Base-by-base conservation (phyloP, 345 rosid species). In the Bruguiera parviflora region DNA sequence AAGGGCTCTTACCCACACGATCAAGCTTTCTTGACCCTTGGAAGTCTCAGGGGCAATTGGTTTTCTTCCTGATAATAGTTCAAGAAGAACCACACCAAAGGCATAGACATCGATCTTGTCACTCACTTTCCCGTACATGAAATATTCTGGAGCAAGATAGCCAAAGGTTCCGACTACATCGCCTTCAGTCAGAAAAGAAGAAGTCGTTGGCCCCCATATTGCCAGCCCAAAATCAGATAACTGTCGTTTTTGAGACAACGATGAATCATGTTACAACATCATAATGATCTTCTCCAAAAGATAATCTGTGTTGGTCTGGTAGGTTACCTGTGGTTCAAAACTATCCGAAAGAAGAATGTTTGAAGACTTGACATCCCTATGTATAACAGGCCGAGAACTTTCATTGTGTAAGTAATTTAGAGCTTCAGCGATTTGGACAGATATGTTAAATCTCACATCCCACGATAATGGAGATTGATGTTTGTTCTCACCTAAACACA, bases 71-170 rank as follows among this genome's bases (percentile, higher is more conserved):
- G 99, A 88, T 32, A 95, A 72, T 71, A 95, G 68, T 73, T 95
- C 99, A 37, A 95, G 93, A 58, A 95, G 78, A 62, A 95, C 93
- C 43, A 92, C 92, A 24, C 99, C 99, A 63, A 86, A 95, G 68
- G 99, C 92, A 49, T 95, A 95, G 65, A 92, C 92, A 70, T 95
- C 99, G 22, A 92, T 80, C 86, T 90, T 92, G 77, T 92, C 87
- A 37, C 99, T 95, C 28, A 92, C 86, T 83, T 92, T 95, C 21
- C 99, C 99, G 13, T 85, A 91, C 99, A 95, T 92, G 61, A 95
- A 95, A 76, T 92, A 95, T 67, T 92, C 99, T 10, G 98, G 99
- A 57, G 99, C 99, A 66, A 95, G 90, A 77, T 95, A 95, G 39
- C 99, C 99, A 69, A 95, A 95, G 51, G 99, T 95, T 58, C 99